Base-by-base conservation (phyloP, 768 basidiomycete genomes). In the Trametes coccinea region DNA sequence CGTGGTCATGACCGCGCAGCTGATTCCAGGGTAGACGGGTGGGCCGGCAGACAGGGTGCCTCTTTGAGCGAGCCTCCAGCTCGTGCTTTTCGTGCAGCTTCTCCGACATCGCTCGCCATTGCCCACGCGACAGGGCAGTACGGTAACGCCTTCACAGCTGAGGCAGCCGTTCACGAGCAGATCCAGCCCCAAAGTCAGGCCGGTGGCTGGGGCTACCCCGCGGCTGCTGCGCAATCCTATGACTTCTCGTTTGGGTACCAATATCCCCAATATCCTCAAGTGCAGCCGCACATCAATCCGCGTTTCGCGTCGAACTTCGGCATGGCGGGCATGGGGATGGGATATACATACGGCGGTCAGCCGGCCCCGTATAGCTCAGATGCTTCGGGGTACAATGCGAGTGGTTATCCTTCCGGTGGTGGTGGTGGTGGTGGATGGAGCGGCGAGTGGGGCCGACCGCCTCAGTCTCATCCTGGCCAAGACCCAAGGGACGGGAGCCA, bases 251-350 rank as follows among this genome's bases (percentile, higher is more conserved):
- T 61, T 43, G 64, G 62, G 30, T 65, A 65, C 30, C 48, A 49
- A 29, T 49, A 49, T 16, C 48, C 41, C 48, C 64, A 66, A 31
- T 61, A 69, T 37, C 54, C 66, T 33, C 70, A 78, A 69, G 78
- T 91, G n/a, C 89, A 91, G 65, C 91, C 91, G 5, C 91, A 93
- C 68, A 92, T 93, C 60, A 92, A 93, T 67, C 91, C 91, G 8
- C 81, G 86, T 10, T 92, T 93, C 72, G 88, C 89, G 13, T 81
- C 83, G 34, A 75, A 76, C 31, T 88, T 90, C 63, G 88, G 85
- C 29, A 71, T 86, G 59, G 87, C 89, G 63, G 88, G 85, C 30
- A 71, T 86, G 59, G 76, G 79, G 51, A 62, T 81, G 61, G 73
- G 69, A 59, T 69, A 46, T 27, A 31, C 43, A 33, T 62, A 63